Percentiles rank a stretch among this genome's conserved stretches.
phyloP scores from a whole-genome alignment of 345 rosid species.

The Camelina laxa region DNA sequence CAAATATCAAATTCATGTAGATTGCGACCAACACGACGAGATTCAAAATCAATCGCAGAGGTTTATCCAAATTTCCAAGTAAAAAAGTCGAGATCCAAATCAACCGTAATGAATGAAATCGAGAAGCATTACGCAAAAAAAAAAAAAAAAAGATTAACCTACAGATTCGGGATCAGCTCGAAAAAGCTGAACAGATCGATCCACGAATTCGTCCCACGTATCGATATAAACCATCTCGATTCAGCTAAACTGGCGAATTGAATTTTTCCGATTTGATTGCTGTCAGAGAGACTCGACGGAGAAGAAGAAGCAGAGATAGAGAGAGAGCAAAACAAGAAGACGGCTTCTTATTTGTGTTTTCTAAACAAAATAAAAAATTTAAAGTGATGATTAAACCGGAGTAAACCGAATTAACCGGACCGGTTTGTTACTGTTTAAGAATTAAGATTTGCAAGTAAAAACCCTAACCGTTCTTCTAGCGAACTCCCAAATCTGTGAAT shows the following conservation, averaged over 20 bases:
- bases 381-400: slow-evolving; percentile 8
- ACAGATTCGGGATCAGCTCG: slow-evolving; percentile 94
- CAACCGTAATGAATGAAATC: slow-evolving; percentile 19
- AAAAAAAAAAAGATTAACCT: slow-evolving; percentile 33
- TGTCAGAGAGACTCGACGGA: slow-evolving; percentile 35
- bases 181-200: slow-evolving; percentile 75
- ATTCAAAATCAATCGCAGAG: neutral
- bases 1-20: slow-evolving; percentile 1
- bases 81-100: neutral
- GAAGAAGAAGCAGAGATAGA: slow-evolving; percentile 13
- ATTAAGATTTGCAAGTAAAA: slow-evolving; percentile 21
- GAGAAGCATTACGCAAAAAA: neutral
- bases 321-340: neutral
- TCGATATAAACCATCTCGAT: slow-evolving; percentile 68
- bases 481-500: slow-evolving; percentile 26
- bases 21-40: neutral
- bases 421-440: slow-evolving; percentile 17
- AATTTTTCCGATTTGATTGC: neutral
- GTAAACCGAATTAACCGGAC: slow-evolving; percentile 6
- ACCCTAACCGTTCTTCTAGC: slow-evolving; percentile 46
- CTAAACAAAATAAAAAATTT: neutral
- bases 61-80: neutral
- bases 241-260: neutral
- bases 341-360: slow-evolving; percentile 17
- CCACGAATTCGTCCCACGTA: slow-evolving; percentile 90